phyloP scores from a whole-genome alignment of 2,329 filamentous ascomycete species.

The Arthrobotrys iridis region DNA sequence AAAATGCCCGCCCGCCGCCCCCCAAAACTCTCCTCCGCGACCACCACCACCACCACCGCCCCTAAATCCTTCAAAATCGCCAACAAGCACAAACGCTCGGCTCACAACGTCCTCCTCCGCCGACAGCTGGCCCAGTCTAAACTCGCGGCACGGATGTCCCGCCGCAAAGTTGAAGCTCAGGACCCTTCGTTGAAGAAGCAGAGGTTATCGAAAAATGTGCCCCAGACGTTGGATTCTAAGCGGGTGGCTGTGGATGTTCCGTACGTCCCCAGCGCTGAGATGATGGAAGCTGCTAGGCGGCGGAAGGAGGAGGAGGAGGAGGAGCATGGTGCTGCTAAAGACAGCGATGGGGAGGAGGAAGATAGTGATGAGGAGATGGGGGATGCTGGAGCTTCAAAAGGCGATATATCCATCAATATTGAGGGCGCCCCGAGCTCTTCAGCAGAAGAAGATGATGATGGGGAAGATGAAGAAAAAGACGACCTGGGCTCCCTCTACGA shows the following conservation, averaged over 20 bases:
- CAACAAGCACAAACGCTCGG: constrained; percentile 83
- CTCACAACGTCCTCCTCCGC: constrained; percentile 82
- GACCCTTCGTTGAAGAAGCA: constrained; percentile 79
- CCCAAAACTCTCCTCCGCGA: background rate
- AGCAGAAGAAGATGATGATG: constrained; percentile 60
- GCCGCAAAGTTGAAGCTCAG: constrained; percentile 85
- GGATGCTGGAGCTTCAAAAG: constrained; percentile 42
- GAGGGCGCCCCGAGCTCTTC: constrained; percentile 61
- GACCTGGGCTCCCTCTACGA: constrained; percentile 84
- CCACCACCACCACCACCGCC: background rate
- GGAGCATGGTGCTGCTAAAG: background rate
- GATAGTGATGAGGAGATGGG: constrained; percentile 64
- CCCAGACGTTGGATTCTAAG: constrained; percentile 84
- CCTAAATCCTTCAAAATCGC: constrained; percentile 66
- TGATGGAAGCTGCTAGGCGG: constrained; percentile 42
- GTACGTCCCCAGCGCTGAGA: constrained; percentile 37
- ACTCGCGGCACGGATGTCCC: constrained; percentile 78
- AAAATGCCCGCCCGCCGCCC: constrained; percentile 38
- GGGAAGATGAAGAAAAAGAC: constrained; percentile 63
- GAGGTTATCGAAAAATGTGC: constrained; percentile 79
- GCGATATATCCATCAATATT: constrained; percentile 64
- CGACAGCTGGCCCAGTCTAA: constrained; percentile 77
- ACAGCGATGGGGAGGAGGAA: constrained; percentile 19
- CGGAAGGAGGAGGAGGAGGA: constrained; percentile 28
- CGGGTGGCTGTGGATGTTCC: constrained; percentile 66